These are phyloP conservation scores for Boletus sp. DNA, from an alignment of 1,284 basidiomycete genomes.

Conservation along the genomic window DNA sequence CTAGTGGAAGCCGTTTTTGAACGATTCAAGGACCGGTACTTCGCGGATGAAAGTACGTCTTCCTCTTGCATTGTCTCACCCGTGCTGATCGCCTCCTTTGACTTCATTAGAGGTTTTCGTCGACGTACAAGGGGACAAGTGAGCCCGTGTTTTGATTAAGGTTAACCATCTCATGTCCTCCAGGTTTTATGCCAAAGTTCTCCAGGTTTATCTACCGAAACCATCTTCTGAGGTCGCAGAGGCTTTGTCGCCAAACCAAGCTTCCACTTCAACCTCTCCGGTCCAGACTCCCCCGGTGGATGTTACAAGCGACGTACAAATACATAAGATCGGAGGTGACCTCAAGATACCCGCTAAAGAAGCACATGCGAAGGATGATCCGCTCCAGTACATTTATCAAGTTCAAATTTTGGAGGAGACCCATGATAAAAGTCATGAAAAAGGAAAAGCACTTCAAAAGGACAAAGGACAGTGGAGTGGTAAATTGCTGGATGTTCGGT, in stretches of 20 bases:
- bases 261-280: constrained; percentile 32
- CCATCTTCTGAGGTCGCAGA: constrained; percentile 43
- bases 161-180: constrained; percentile 25
- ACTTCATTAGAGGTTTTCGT: constrained; percentile 67
- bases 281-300: constrained; percentile 32
- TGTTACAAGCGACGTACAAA: constrained; percentile 39
- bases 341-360: constrained; percentile 73
- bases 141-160: constrained; percentile 32
- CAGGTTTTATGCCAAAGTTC: constrained; percentile 76
- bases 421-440: constrained; percentile 61
- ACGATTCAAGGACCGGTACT: constrained; percentile 94
- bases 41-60: constrained; percentile 79
- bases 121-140: constrained; percentile 81
- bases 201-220: constrained; percentile 72
- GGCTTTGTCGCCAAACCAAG: constrained; percentile 33
- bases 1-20: constrained; percentile 93
- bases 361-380: constrained; percentile 72
- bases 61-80: constrained; percentile 6
- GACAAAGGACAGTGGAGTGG: constrained; percentile 57
- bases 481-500: constrained; percentile 78
- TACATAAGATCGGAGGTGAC: constrained; percentile 75
- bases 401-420: constrained; percentile 81
- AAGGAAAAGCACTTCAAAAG: constrained; percentile 48
- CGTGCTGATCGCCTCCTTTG: constrained; percentile 26
- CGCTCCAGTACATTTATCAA: constrained; percentile 81